Base-by-base conservation (phyloP, 805 yeast genomes). In the Kluyveromyces nonfermentans region DNA sequence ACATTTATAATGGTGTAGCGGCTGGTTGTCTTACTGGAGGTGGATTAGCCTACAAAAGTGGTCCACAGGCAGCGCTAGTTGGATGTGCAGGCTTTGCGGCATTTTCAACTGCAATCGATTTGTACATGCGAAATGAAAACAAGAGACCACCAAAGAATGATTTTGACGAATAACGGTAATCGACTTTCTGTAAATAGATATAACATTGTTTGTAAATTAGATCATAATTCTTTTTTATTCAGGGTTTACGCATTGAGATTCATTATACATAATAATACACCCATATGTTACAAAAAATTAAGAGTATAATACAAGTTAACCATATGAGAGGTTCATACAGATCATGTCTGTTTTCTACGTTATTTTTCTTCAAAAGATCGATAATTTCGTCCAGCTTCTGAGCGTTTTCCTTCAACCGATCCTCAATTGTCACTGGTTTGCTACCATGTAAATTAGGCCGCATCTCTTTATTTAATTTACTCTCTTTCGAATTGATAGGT, bases 21-120 rank as follows among this genome's bases (percentile, higher is more conserved):
- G 97, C 97, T 4, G 98, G 98, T 2, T 93, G 97, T 66, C 70
- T 90, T 32, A 93, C 98, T 1, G 98, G 98, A 36, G 98, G 96
- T 30, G 97, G 96, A 0, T 73, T 93, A 42, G 95, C 97, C 1
- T 74, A 85, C 53, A 86, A 84, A 59, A 78, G 93, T 39, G 98
- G 98, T 1, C 98, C 98, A 1, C 88, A 82, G 55, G 94, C 95
- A 22, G 93, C 96, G 0, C 55, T 80, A 20, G 62, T 89, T 46
- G 98, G 98, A 1, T 93, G 97, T 71, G 96, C 94, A 21, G 98
- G 97, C 7, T 93, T 93, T 69, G 97, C 97, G 2, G 95, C 93
- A 7, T 93, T 93, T 63, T 82, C 95, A 44, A 80, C 87, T 4
- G 95, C 95, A 35, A 68, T 89, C 46, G 96, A 89, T 60, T 61